Evolutionary conservation across 257 asterid genomes (phyloP), one percentile per base, ranked within the genome.

Genomic region (Mitragyna speciosa): DNA sequence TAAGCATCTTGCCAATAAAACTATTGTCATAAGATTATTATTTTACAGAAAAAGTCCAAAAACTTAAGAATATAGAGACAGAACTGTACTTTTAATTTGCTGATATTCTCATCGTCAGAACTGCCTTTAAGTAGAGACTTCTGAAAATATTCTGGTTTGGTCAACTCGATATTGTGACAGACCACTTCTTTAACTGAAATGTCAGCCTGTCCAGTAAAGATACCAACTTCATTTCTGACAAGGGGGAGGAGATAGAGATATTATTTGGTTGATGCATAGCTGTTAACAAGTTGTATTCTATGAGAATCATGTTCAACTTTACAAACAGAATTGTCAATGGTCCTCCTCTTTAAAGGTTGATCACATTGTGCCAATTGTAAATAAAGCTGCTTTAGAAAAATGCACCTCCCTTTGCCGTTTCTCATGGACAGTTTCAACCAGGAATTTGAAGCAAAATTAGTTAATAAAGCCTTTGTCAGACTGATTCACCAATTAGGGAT

Each of bases 341-440:
- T 76, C 88, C 85, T 93, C 88, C 87, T 93, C 87, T 89, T 83
- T 45, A 26, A 68, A 45, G 89, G 92, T 76, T 77, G 92, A 71
- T 78, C 85, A 69, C 77, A 54, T 6, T 84, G 79, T 65, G 96
- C 92, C 84, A 89, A 70, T 70, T 87, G 41, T 36, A 36, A 36
- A 66, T 36, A 36, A 36, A 66, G 97, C 96, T 11, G 87, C 95
- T 86, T 89, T 92, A 33, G 94, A 84, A 81, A 80, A 95, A 63
- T 88, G 90, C 80, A 91, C 86, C 84, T 92, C 96, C 82, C 99
- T 89, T 76, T 89, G 86, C 64, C 96, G 93, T 83, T 95, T 95
- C 78, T 92, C 95, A 30, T 93, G 93, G 77, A 78, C 86, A 81
- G 99, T 93, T 89, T 91, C 98, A 80, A 86, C 97, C 98, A 93